Evolutionary conservation across 2,329 filamentous ascomycete species (phyloP), one percentile per base, ranked within the genome.

Genomic region (Beauveria medogensis): DNA sequence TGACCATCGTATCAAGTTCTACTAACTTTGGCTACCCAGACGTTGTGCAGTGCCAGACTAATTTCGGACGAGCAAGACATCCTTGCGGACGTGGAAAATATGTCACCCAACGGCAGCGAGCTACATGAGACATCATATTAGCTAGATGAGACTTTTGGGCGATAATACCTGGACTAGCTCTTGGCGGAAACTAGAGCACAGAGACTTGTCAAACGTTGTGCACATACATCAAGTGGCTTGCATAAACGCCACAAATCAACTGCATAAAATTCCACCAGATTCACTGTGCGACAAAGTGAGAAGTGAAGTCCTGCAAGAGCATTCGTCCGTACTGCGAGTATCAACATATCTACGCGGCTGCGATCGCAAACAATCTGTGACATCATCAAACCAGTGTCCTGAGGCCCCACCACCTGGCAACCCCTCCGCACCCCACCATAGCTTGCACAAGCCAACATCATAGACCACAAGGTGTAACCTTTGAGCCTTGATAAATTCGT

Each of bases 361-460:
- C 41, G 41, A 56, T 56, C 54, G 41, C 26, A 18, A 41, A 22
- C 20, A 20, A 44, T 26, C 18, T 30, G 56, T 59, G 56, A 59
- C 56, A 59, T 59, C 56, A 58, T 43, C 16, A 30, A 30, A n/a
- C 18, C 43, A 46, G 6, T 20, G n/a, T 59, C 56, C 47, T 26
- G 37, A 44, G 40, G 56, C 56, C 47, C 48, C 48, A 24, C 56
- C 47, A 51, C 18, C 55, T 44, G 46, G 24, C 8, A 34, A 59
- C 56, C 56, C 56, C 56, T 52, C 47, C 24, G 18, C n/a, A 59
- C 56, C 56, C 56, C 56, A 52, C 56, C 56, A 59, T 59, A 52
- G 56, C 47, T 59, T 28, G 24, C n/a, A 12, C 22, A 26, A 59
- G 52, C 41, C 30, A 57, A 24, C 55, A 50, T 57, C 44, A 57